A percentile compares a stretch with the other conserved stretches of the same genome.
These are phyloP conservation scores for Coemansia sp. DNA, from an alignment of 192 early-diverging fungal genomes.

Conservation along the genomic window DNA sequence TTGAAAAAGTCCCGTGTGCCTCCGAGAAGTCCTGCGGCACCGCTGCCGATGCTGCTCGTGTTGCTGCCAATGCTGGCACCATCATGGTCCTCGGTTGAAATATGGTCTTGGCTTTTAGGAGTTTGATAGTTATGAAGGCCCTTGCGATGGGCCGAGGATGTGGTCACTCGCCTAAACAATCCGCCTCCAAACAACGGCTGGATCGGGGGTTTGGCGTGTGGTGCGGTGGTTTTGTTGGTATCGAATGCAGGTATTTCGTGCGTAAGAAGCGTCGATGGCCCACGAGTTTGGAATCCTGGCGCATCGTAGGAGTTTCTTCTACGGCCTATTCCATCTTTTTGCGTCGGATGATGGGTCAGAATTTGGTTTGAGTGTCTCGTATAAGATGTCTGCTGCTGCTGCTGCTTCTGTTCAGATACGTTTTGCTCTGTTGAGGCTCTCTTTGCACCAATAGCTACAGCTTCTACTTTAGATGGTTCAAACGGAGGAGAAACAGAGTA, in stretches of 20 bases:
- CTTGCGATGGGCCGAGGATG: slow-evolving; percentile 28
- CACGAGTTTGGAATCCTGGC: not conserved
- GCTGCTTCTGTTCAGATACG: not conserved
- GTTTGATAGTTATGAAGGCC: slow-evolving; percentile 5
- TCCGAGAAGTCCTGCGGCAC: slow-evolving; percentile 27
- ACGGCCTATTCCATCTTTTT: not conserved
- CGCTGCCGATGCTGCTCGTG: slow-evolving; percentile 1
- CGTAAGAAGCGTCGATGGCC: not conserved
- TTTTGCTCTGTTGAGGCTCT: not conserved
- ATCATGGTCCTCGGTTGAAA: slow-evolving; percentile 6
- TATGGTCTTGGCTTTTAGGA: slow-evolving; percentile 2
- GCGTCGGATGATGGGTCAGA: not conserved
- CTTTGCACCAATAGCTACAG: not conserved
- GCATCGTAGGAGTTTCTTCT: slow-evolving; percentile 3
- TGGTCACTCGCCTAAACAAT: slow-evolving; percentile 39
- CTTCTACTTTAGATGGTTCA: slow-evolving; percentile 6
- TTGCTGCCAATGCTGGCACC: slow-evolving; percentile 14
- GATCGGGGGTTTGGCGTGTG: not conserved
- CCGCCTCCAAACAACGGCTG: slow-evolving; percentile 17
- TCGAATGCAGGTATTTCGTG: not conserved
- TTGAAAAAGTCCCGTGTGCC: slow-evolving; percentile 48
- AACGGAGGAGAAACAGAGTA: slow-evolving; percentile 31
- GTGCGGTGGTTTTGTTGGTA: not conserved
- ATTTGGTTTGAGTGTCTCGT: not conserved
- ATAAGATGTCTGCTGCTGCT: not conserved